These are phyloP conservation scores for Coemansia sp. DNA, from an alignment of 192 early-diverging fungal species.

Conservation along the genomic window DNA sequence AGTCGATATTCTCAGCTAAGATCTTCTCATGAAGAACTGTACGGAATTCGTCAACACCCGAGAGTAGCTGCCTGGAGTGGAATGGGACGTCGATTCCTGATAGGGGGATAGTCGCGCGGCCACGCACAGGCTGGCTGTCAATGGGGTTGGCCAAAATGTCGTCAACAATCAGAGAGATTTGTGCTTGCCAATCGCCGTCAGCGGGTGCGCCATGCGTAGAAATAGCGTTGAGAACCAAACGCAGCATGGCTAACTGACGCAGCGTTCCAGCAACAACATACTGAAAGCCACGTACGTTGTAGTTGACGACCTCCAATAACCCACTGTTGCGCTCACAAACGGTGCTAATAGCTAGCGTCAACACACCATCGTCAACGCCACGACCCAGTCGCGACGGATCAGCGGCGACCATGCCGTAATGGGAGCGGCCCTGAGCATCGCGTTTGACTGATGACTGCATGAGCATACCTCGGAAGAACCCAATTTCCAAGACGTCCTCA, in stretches of 20 bases:
- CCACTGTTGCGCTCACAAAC: slow-evolving; percentile 71
- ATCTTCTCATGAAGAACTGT: slow-evolving; percentile 77
- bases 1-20: slow-evolving; percentile 66
- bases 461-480: slow-evolving; percentile 93
- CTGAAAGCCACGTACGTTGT: slow-evolving; percentile 92
- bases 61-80: slow-evolving; percentile 78
- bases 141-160: slow-evolving; percentile 60
- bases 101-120: slow-evolving; percentile 84
- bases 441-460: slow-evolving; percentile 93
- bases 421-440: slow-evolving; percentile 73
- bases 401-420: slow-evolving; percentile 93
- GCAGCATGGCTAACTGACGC: slow-evolving; percentile 72
- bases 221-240: slow-evolving; percentile 81
- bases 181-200: slow-evolving; percentile 80
- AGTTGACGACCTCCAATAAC: slow-evolving; percentile 91
- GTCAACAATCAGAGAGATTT: slow-evolving; percentile 68
- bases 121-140: slow-evolving; percentile 69
- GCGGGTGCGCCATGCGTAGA: slow-evolving; percentile 60
- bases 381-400: slow-evolving; percentile 80
- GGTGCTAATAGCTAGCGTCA: slow-evolving; percentile 62
- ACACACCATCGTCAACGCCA: slow-evolving; percentile 75
- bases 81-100: slow-evolving; percentile 94
- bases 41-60: slow-evolving; percentile 83
- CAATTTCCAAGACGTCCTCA: slow-evolving; percentile 80
- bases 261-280: slow-evolving; percentile 89